Evolutionary conservation across 2,329 filamentous ascomycete species (phyloP).

Genomic region (Fusarium torreyae): DNA sequence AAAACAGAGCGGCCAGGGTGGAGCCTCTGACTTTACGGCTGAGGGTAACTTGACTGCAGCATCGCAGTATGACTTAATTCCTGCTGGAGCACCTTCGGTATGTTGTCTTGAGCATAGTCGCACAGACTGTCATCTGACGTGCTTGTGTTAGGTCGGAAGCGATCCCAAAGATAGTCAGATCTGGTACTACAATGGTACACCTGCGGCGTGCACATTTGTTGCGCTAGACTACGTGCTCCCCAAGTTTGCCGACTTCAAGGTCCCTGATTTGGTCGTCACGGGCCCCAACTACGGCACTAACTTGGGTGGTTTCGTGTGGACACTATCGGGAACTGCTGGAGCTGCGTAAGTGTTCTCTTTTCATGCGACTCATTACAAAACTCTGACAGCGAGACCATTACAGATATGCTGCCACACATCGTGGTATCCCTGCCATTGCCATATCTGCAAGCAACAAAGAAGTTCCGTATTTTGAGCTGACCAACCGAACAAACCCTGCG

Average conservation of each 20-base stretch:
- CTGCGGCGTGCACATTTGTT: constrained; percentile 69
- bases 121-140: not conserved
- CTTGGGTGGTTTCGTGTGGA: constrained; percentile 68
- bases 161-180: constrained; percentile 68
- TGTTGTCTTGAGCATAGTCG: accelerated
- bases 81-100: constrained; percentile 50
- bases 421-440: constrained; percentile 66
- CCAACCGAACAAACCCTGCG: constrained; percentile 61
- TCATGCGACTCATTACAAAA: not conserved
- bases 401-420: constrained; percentile 65
- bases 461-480: constrained; percentile 57
- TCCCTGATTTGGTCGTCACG: constrained; percentile 67
- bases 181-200: constrained; percentile 74
- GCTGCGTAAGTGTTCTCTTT: constrained; percentile 51
- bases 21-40: constrained; percentile 49
- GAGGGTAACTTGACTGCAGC: constrained; percentile 50
- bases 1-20: constrained; percentile 52
- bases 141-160: constrained; percentile 55
- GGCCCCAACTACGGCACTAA: constrained; percentile 72
- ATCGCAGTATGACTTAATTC: constrained; percentile 50
- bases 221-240: constrained; percentile 71
- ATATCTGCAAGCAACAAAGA: constrained; percentile 62
- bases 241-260: constrained; percentile 61
- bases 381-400: not conserved
- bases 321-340: constrained; percentile 65